These are phyloP conservation scores for Leccinum incarnatum DNA, from an alignment of 768 basidiomycete genomes.

Conservation along the genomic window DNA sequence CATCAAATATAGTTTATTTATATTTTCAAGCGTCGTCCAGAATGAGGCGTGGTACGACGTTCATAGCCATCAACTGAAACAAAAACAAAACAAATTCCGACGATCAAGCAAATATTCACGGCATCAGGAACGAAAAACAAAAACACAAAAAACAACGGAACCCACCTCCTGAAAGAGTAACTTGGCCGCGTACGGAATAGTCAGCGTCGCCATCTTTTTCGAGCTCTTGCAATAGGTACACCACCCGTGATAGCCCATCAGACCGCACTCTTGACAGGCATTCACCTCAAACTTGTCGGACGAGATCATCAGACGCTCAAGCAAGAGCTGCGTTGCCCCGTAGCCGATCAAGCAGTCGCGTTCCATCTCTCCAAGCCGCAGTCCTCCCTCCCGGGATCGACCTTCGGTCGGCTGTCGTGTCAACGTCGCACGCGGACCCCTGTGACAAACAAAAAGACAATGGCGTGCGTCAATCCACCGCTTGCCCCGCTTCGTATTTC, in stretches of 20 bases:
- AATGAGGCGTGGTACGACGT: constrained; percentile 85
- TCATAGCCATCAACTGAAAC: constrained; percentile 91
- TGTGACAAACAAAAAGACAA: constrained; percentile 28
- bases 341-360: constrained; percentile 98
- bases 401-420: constrained; percentile 99
- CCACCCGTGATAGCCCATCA: constrained; percentile 95
- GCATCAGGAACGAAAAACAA: not conserved
- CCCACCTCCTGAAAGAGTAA: constrained; percentile 85
- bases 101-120: not conserved
- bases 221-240: constrained; percentile 98
- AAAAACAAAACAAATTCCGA: not conserved
- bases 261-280: constrained; percentile 90
- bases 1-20: constrained; percentile 2
- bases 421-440: constrained; percentile 92
- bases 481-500: constrained; percentile 5
- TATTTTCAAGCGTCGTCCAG: constrained; percentile 69
- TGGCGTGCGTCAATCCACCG: constrained; percentile 5
- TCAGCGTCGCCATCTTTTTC: constrained; percentile 92
- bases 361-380: constrained; percentile 99
- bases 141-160: not conserved
- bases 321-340: constrained; percentile 94
- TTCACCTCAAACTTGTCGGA: constrained; percentile 98
- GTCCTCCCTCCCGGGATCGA: constrained; percentile 93
- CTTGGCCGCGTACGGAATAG: constrained; percentile 96
- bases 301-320: constrained; percentile 98